These are phyloP conservation scores for Aureoboletus auriporus DNA, from an alignment of 768 basidiomycete genomes.

Conservation along the genomic window DNA sequence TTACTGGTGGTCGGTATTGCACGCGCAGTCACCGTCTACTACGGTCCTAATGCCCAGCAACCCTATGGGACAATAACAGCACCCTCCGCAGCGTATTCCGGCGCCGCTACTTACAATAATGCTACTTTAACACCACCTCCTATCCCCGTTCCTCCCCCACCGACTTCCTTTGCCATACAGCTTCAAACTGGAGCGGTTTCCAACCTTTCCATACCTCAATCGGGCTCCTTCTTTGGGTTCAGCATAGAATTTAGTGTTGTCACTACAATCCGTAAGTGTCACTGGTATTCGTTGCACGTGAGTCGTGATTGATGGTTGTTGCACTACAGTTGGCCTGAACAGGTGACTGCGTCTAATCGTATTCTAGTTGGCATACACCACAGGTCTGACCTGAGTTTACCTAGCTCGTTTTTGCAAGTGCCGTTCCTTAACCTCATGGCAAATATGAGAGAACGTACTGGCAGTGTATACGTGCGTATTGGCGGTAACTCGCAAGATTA, in stretches of 20 bases:
- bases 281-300: not conserved
- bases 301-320: not conserved
- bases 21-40: conserved; percentile 14
- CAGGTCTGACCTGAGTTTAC: not conserved
- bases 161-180: conserved; percentile 40
- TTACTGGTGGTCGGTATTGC: conserved; percentile 8
- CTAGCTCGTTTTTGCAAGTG: conserved; percentile 48
- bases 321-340: conserved; percentile 13
- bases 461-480: conserved; percentile 59
- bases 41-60: conserved; percentile 20
- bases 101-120: conserved; percentile 50
- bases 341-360: conserved; percentile 5
- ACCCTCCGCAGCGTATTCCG: conserved; percentile 39
- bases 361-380: no score
- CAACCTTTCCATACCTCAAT: conserved; percentile 39
- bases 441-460: conserved; percentile 63
- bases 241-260: conserved; percentile 75
- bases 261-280: conserved; percentile 33
- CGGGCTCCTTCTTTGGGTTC: conserved; percentile 68
- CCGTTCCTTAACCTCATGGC: conserved; percentile 79
- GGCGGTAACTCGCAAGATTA: conserved; percentile 82
- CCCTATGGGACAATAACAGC: conserved; percentile 30
- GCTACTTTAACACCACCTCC: conserved; percentile 47
- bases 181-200: conserved; percentile 29
- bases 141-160: conserved; percentile 41